phyloP scores from a whole-genome alignment of 202 grass and related monocot species.

The Panicum virgatum region DNA sequence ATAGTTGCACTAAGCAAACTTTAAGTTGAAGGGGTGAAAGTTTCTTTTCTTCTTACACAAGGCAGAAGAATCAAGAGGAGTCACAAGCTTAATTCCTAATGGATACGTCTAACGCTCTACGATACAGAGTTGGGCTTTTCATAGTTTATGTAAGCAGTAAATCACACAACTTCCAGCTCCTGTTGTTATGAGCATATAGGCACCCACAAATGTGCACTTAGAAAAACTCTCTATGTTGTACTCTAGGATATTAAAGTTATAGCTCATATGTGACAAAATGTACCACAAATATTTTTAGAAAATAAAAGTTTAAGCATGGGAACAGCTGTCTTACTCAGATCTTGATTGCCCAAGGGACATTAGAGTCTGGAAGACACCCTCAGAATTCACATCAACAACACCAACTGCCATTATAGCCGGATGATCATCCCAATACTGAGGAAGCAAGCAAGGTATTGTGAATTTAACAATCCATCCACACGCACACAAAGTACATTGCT shows the following conservation, averaged over 20 bases:
- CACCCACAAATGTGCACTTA: not conserved
- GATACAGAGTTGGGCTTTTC: not conserved
- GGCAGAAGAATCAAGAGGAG: not conserved
- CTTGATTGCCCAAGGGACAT: slow-evolving; percentile 96
- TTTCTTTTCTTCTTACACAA: slow-evolving; percentile 8
- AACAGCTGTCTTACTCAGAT: slow-evolving; percentile 74
- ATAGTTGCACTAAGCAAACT: not conserved
- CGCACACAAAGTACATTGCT: slow-evolving; percentile 7
- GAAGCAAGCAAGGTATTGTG: slow-evolving; percentile 31
- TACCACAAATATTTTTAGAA: not conserved
- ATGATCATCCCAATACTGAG: slow-evolving; percentile 92
- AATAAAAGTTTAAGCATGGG: not conserved
- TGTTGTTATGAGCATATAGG: not conserved
- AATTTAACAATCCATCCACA: slow-evolving; percentile 27
- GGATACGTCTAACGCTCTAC: not conserved
- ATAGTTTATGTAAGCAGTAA: not conserved
- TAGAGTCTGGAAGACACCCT: slow-evolving; percentile 83
- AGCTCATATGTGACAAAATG: not conserved
- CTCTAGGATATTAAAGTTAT: not conserved
- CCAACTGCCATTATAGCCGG: slow-evolving; percentile 98
- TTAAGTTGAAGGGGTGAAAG: not conserved
- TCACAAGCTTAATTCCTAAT: not conserved
- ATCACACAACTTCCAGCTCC: not conserved
- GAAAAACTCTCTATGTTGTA: not conserved
- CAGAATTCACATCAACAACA: slow-evolving; percentile 85